Evolutionary conservation across 129 eudicot genomes (phyloP), one percentile per base, ranked within the genome.

Genomic region (Chrysanthemum makinoi): DNA sequence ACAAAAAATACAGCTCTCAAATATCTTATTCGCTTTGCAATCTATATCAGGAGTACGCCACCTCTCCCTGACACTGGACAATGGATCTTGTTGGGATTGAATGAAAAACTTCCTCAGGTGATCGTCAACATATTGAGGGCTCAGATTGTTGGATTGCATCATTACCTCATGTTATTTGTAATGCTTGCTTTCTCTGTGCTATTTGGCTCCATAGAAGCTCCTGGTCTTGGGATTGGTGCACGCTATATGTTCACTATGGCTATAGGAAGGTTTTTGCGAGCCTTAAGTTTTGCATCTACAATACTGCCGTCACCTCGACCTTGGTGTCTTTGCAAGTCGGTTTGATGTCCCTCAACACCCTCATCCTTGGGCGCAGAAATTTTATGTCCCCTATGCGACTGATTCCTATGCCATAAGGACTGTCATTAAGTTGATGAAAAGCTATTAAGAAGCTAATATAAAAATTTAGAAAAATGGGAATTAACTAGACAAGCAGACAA

Each of bases 51-150:
- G 77, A 80, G 10, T 33, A 80, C 97, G 44, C 69, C 85, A 13
- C 96, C 99, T 79, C 97, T 95, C 70, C 99, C 99, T 35, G 99
- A 95, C 80, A 88, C 94, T 65, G 96, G 99, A 51, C 99, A 95
- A 77, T 95, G 99, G 99, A 71, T 95, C 68, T 81, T 95, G 54
- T 81, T 95, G 73, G 88, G 91, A 50, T 57, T 90, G 76, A 95
- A 95, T 64, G 97, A 95, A 83, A 88, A 80, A 71, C 86, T 95
- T 65, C 99, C 99, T 66, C 86, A 84, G 73, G 75, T 76, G 55
- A 66, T 84, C 62, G 96, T 95, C 17, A 76, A 82, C 33, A 77
- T 90, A 51, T 62, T 95, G 68, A 83, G 97, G 75, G 97, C 99
- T 73, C 94, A 86, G 68, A 88, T 95, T 14, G 87, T 95, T 64